Base-by-base conservation (phyloP, 257 asterid genomes). In the Prunella vulgaris region DNA sequence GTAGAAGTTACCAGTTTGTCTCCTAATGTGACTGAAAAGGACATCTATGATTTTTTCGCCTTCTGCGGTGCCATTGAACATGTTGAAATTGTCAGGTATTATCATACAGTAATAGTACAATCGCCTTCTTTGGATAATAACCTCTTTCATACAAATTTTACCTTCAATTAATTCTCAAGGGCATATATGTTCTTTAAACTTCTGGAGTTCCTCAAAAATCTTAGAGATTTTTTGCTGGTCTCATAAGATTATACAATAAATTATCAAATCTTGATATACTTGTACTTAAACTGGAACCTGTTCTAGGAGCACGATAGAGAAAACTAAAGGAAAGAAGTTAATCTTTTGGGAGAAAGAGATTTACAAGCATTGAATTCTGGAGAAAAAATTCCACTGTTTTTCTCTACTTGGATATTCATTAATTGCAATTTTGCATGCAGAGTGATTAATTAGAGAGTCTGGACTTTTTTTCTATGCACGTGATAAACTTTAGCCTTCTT, bases 31-130 rank as follows among this genome's bases (percentile, higher is more conserved):
- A 77, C 87, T 3, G 99, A 91, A 83, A 94, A 91, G 82, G 95
- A 90, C 70, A 85, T 94, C 56, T 70, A 74, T 57, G 95, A 91
- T 75, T 94, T 94, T 76, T 91, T 94, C 49, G 85, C 87, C 64
- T 86, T 94, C 78, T 94, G 97, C 78, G 99, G 99, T 71, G 78
- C 84, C 65, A 89, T 94, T 56, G 93, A 94, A 22, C 96, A 89
- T 78, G 91, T 94, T 9, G 99, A 94, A 44, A 80, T 94, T 65
- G 84, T 84, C 82, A 94, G 99, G 99, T 93, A 71, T 57, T 28
- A 44, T 66, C 60, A 44, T 40, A 38, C 15, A 14, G 35, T 59
- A 22, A n/a, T 49, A 5, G n/a, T n/a, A n/a, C n/a, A 2, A n/a
- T 12, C 22, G n/a, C 27, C 49, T 22, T 42, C 67, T 21, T 10